Percentiles rank a stretch among this genome's conserved stretches.
phyloP scores from a whole-genome alignment of 176 grass and related monocot genomes.

The Sorghum bicolor region Sorghum_bicolor_NCBIv3 NC_012879.2:54174501-54175000 shows the following conservation, averaged over 20 bases:
- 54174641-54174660: background rate
- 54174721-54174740: too few species aligned
- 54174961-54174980: conserved; percentile 34
- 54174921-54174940: conserved; percentile 23
- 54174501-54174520: too few species aligned
- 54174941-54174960: conserved; percentile 40
- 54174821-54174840: conserved; percentile 44
- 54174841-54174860: conserved; percentile 40
- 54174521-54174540: too few species aligned
- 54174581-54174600: too few species aligned
- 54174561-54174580: too few species aligned
- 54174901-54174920: background rate
- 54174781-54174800: conserved; percentile 33
- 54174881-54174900: background rate
- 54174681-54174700: background rate
- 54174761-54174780: background rate
- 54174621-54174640: background rate
- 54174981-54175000: conserved; percentile 34
- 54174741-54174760: background rate
- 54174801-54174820: conserved; percentile 34
- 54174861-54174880: conserved; percentile 5
- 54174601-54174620: background rate
- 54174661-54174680: background rate
- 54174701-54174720: background rate
- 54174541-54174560: too few species aligned